Evolutionary conservation across 140 eudicot genomes (phyloP), one percentile per base, ranked within the genome.

Genomic region (Ambrosia hybrid): DNA sequence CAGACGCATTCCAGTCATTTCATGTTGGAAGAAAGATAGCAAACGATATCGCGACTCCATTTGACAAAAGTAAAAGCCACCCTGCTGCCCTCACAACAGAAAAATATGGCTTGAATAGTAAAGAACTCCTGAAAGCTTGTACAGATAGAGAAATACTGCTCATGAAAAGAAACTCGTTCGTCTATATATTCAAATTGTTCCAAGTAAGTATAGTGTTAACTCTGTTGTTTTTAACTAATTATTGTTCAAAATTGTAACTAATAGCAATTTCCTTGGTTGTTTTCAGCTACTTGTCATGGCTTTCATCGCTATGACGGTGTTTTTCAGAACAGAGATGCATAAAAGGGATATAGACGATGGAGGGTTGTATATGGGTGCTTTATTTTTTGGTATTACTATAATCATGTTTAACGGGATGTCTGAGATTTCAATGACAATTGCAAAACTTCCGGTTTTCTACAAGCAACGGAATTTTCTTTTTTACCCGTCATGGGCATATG

Each of bases 391-490:
- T 8, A 80, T 81, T 7, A 36, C 57, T 36, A 68, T 66, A 65
- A 9, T 84, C 38, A 81, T 86, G 96, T 87, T 90, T 71, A 89
- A 89, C 58, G 96, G 96, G 58, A 39, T 89, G 85, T 68, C 95
- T 1, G 98, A 92, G 81, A 69, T 93, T 14, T 71, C 96, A 64
- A 84, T 93, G 96, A 90, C 94, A 3, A 88, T 88, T 13, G 82
- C 79, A 12, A 93, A 90, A 77, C 97, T 93, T 78, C 97, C 98
- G 0, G 94, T 93, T 6, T 93, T 85, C 62, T 93, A 82, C 79
- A 93, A 93, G 78, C 98, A 93, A 71, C 72, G 98, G 51, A 82
- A 93, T 62, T 88, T 85, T 79, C 88, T 81, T 0, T n/a, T 93
- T 74, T 93, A 62, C 41, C 98, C 98, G 2, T 38, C 96, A 0